Evolutionary conservation across 2,329 filamentous ascomycete species (phyloP), one percentile per base, ranked within the genome.

Genomic region (Botrytis paeoniae): DNA sequence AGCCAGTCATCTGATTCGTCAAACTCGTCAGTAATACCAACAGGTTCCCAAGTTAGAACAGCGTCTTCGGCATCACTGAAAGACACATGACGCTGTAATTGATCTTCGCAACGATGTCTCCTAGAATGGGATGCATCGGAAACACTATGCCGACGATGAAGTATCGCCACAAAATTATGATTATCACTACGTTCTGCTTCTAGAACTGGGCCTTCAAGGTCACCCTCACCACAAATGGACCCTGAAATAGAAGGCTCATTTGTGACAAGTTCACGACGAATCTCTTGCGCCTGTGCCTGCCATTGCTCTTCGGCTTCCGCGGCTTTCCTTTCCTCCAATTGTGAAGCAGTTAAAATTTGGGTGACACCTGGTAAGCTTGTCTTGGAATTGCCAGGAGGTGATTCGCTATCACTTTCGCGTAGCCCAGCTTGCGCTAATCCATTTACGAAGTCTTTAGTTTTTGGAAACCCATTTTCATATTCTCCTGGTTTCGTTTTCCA

Each of bases 31-130:
- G 86, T 74, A 71, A 84, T 82, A 6, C 84, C 81, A 39, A 91
- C 81, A 65, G 88, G 86, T 8, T 87, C 84, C 92, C 92, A 94
- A 25, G 83, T 85, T 1, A 94, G 83, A 12, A 95, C 83, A n/a
- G 90, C 92, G 74, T 94, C 91, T 82, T 93, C 92, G 1, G 91
- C 92, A 62, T 91, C 86, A 73, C 91, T 90, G 80, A 95, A 95
- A 6, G 92, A 94, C 75, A 95, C 85, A 61, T 92, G 88, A 2
- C 92, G 89, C 1, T 92, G 89, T 88, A 91, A 93, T 73, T 88
- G 88, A 41, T 85, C 85, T 75, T 92, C 89, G 74, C 89, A 86
- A 2, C 84, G 81, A 10, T 74, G 75, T 70, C 77, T 80, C 43
- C 80, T 78, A 39, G 78, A 74, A 6, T 80, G 73, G 12, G 80